phyloP scores from a whole-genome alignment of 1,139 yeast species.

The Hemisphaericaspora xylanilytica region DNA sequence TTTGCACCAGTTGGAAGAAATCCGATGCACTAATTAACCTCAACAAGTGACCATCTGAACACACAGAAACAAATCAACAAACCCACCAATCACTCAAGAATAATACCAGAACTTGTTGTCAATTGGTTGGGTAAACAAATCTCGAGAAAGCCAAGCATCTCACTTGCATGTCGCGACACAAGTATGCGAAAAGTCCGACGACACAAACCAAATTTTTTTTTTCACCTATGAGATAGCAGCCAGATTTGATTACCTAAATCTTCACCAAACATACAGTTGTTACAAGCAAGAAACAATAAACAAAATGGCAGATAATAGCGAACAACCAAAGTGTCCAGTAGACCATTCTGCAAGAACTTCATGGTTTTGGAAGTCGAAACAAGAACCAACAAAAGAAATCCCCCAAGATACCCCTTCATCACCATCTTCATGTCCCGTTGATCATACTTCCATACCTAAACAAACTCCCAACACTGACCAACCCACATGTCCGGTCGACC shows the following conservation, averaged over 20 bases:
- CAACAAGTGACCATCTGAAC: no score
- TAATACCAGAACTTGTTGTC: no score
- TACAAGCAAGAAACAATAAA: not conserved
- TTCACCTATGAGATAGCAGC: not conserved
- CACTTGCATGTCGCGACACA: not conserved
- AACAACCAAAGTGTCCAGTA: constrained; percentile 26
- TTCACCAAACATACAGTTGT: not conserved
- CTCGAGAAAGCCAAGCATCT: no score
- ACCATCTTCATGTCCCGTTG: constrained; percentile 2
- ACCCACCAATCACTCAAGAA: no score
- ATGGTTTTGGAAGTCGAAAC: constrained; percentile 38
- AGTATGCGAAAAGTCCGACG: not conserved
- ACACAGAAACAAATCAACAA: no score
- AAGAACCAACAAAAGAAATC: not conserved
- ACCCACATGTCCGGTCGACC: constrained; percentile 68
- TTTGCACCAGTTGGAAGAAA: no score
- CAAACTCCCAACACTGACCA: constrained; percentile 17
- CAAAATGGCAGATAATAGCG: constrained; percentile 10
- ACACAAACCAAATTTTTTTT: not conserved
- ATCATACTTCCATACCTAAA: not conserved
- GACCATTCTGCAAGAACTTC: constrained; percentile 37
- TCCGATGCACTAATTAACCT: no score
- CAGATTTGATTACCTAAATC: constrained; percentile 1
- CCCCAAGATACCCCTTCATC: not conserved
- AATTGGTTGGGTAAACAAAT: no score